Evolutionary conservation across 2,329 filamentous ascomycete genomes (phyloP).

Genomic region (Fusarium decemcellulare): DNA sequence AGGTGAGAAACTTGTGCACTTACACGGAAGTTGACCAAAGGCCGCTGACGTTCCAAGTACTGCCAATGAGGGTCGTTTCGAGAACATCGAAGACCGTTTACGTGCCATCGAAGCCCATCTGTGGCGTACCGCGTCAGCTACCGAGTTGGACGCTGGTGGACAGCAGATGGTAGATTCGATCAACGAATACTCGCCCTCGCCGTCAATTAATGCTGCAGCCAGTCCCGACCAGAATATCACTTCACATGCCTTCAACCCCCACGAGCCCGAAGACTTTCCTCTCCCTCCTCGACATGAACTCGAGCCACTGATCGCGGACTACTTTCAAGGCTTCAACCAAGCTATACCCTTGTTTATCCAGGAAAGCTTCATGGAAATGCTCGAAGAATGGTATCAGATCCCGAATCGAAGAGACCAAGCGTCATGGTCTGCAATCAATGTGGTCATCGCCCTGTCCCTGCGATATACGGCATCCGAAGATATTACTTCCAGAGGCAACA

Average conservation of each 20-base stretch:
- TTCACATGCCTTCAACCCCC: not conserved
- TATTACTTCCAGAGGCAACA: not conserved
- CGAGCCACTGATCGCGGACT: not conserved
- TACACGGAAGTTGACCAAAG: accelerated
- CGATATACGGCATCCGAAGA: not conserved
- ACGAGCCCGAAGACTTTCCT: not conserved
- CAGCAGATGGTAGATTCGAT: not conserved
- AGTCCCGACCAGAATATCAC: not conserved
- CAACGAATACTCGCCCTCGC: not conserved
- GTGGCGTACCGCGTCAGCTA: not conserved
- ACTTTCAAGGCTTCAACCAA: slow-evolving; percentile 7
- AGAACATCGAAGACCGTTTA: not conserved
- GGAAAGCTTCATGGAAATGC: not conserved
- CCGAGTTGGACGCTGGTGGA: not conserved
- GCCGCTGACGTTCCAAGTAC: not conserved
- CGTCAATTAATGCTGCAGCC: not conserved
- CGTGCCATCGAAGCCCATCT: slow-evolving; percentile 15
- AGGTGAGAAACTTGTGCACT: not conserved
- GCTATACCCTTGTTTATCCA: not conserved
- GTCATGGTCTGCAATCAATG: slow-evolving; percentile 5
- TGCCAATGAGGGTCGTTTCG: not conserved
- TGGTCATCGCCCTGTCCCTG: slow-evolving; percentile 23
- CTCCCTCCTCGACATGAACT: not conserved
- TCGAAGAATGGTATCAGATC: slow-evolving; percentile 1
- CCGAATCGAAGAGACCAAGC: not conserved